These are phyloP conservation scores for Fusarium subglutinans DNA, from an alignment of 2,329 filamentous ascomycete genomes.

Conservation along the genomic window DNA sequence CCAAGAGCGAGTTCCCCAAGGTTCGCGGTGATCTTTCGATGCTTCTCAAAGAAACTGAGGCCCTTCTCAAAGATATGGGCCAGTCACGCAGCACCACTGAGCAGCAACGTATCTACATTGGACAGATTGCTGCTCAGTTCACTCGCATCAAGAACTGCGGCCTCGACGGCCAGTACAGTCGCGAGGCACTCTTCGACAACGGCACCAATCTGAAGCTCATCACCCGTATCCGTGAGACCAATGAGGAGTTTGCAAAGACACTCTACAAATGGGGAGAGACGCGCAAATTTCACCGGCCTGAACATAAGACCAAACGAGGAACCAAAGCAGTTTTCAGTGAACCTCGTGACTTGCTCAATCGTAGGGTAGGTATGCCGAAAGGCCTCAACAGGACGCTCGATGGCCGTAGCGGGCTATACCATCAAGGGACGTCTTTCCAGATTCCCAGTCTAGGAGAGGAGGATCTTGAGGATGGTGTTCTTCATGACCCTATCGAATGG, in stretches of 20 bases:
- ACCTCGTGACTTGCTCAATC: no score
- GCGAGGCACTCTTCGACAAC: not conserved
- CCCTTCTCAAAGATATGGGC: conserved; percentile 44
- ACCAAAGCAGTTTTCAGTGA: no score
- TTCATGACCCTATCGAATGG: conserved; percentile 26
- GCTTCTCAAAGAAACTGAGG: conserved; percentile 12
- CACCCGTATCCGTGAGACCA: conserved; percentile 50
- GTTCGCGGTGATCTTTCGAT: conserved; percentile 46
- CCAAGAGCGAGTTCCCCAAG: conserved; percentile 51
- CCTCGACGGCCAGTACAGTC: conserved; percentile 49
- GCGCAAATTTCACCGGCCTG: no score
- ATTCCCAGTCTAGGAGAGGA: conserved; percentile 24
- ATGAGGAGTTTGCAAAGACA: conserved; percentile 47
- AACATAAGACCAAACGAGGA: no score
- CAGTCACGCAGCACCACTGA: conserved; percentile 38
- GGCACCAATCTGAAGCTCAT: conserved; percentile 46
- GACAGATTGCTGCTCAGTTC: conserved; percentile 46
- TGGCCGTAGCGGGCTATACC: no score
- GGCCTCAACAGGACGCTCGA: no score
- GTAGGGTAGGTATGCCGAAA: no score
- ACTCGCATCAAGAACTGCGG: conserved; percentile 41
- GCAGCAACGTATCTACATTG: conserved; percentile 50
- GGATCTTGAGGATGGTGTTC: conserved; percentile 40
- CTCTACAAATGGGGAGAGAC: conserved; percentile 38
- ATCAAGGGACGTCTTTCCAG: not conserved